Base-by-base conservation (phyloP, 225 moss, liverwort and hornwort species). In the Polytrichum commune region DNA sequence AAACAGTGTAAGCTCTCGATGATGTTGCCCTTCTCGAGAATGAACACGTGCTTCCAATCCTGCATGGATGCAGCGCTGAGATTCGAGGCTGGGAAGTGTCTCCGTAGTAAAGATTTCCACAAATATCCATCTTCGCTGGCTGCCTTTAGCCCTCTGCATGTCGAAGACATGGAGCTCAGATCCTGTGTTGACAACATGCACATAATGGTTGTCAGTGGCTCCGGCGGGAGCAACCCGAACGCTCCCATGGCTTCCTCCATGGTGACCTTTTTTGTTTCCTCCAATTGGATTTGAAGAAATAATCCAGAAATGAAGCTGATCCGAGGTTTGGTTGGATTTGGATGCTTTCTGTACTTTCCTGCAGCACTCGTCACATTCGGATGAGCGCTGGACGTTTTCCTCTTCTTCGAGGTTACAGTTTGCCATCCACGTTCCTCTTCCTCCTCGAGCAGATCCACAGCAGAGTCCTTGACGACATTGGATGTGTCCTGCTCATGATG, bases 151-250 rank as follows among this genome's bases (percentile, higher is more conserved):
- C 78, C 78, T 1, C 67, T 72, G 26, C 73, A 78, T 18, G 78
- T 74, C 56, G 55, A 62, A 4, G 74, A 74, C 23, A 79, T 30
- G 27, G 61, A 73, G 6, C 63, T 74, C 54, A 79, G 18, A 54
- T 73, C 74, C 56, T 74, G 69, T 30, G 55, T 63, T 5, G 74
- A 69, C 20, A 79, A 69, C 54, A 74, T 61, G 63, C 78, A 79
- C 27, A 79, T 69, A 32, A 79, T 79, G 32, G 78, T 79, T 18
- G 74, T 79, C 69, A 74, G 63, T n/a, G 78, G 73, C 68, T 74
- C 78, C 22, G 73, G 78, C 46, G 74, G 74, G 8, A 79, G 74
- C 57, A 69, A 57, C 26, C 74, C 74, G 56, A 79, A 79, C 28
- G 55, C n/a, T 18, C 73, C 67, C 78, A 74, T 79, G 5, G 73